Base-by-base conservation (phyloP, 1,284 basidiomycete species). In the Leccinum griseonigrum region DNA sequence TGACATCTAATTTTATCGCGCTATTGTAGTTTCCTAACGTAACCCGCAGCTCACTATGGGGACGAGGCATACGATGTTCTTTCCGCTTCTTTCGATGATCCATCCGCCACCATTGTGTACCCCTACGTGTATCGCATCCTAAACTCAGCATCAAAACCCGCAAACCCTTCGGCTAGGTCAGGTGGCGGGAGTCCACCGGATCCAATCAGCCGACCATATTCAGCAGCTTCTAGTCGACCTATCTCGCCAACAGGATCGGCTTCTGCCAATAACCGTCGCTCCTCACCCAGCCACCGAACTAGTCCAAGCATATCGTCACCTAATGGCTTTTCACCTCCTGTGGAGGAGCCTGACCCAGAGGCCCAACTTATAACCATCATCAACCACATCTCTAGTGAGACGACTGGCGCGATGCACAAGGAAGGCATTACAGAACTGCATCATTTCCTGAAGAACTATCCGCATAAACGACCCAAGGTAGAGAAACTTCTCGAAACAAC, bases 371-470 rank as follows among this genome's bases (percentile, higher is more conserved):
- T 90, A 54, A 85, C 84, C 32, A 97, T 97, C 68, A 94, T 97
- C 70, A 90, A 91, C 59, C 88, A 94, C 69, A 96, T 97, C 63
- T 94, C 91, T 32, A 95, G 90, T 74, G 92, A 91, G 77, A 91
- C 90, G 36, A 94, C 86, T 8, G 91, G 90, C 18, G 90, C 87
- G 7, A 79, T 91, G 76, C 88, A 92, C 75, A 90, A 91, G 74
- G 89, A 95, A 76, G 95, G 94, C 4, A 96, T 99, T 62, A 95
- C 94, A n/a, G 94, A 96, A 68, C 79, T 99, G 48, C 95, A 98
- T 73, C 90, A 95, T 53, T 98, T 96, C 80, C 79, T 97, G 69
- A 97, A 97, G 76, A 87, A 88, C 32, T 88, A 98, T 71, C 97
- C 96, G 0, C 90, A 94, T 67, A 95, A 96, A 74, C 86, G 89